Conservation (phyloP, 2,329 filamentous ascomycete genomes). For the Aspergillus carbonarius region DNA sequence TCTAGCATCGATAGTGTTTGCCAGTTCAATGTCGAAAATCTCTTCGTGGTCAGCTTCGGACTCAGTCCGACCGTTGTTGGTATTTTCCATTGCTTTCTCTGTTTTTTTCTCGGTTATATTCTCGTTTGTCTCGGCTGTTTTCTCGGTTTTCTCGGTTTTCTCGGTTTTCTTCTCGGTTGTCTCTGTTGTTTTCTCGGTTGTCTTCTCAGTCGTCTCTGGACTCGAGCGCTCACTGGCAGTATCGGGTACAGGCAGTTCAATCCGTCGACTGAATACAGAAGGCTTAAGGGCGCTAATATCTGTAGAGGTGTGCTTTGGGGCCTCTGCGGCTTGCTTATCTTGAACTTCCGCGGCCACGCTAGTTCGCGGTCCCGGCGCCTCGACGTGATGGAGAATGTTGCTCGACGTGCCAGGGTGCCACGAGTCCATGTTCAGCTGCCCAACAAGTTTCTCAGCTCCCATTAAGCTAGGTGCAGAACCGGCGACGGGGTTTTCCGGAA, state of each 20-base stretch:
- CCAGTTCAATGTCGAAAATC: conserved; percentile 38
- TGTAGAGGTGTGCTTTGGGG: conserved; percentile 14
- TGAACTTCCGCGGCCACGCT: conserved; percentile 29
- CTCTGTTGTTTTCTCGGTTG: conserved; percentile 7
- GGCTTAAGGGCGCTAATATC: conserved; percentile 34
- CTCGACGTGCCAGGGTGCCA: conserved; percentile 35
- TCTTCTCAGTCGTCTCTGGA: conserved; percentile 11
- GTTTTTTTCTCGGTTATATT: neutral
- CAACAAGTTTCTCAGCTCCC: conserved; percentile 49
- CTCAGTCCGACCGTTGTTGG: conserved; percentile 3
- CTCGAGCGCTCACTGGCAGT: conserved; percentile 38
- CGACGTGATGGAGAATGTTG: conserved; percentile 30
- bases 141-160: neutral
- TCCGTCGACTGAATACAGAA: conserved; percentile 35
- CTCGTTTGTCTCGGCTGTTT: no score
- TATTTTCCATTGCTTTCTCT: conserved; percentile 16
- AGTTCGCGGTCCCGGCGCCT: conserved; percentile 34
- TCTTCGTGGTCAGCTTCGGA: conserved; percentile 11
- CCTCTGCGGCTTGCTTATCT: conserved; percentile 19
- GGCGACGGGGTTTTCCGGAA: conserved; percentile 34
- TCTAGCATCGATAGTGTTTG: conserved; percentile 44
- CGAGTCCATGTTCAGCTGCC: conserved; percentile 49
- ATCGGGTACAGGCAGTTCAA: conserved; percentile 41
- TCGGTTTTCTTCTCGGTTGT: no score
- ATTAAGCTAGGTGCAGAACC: conserved; percentile 48